These are phyloP conservation scores for Eucalyptus tenuipes DNA, from an alignment of 345 rosid genomes.

Conservation along the genomic window DNA sequence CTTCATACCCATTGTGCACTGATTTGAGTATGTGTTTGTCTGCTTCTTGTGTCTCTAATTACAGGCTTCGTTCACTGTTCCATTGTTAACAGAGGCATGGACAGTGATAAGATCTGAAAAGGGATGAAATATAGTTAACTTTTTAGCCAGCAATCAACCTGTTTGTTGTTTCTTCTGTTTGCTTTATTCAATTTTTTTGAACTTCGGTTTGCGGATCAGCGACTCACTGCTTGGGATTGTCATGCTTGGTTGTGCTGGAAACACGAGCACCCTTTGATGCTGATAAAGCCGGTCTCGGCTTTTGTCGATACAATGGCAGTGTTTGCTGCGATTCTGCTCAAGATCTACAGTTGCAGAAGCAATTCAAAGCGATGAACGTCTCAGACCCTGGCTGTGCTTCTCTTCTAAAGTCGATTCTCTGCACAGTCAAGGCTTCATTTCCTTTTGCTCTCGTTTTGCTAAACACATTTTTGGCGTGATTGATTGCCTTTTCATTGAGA, in stretches of 20 bases:
- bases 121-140: not conserved
- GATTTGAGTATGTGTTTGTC: conserved; percentile 18
- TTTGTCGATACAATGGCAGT: conserved; percentile 67
- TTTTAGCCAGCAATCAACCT: not conserved
- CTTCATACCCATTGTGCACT: conserved; percentile 17
- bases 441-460: not conserved
- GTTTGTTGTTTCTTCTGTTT: not conserved
- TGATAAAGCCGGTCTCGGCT: conserved; percentile 33
- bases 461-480: not conserved
- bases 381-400: conserved; percentile 57
- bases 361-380: conserved; percentile 58
- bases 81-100: not conserved
- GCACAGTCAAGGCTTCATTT: conserved; percentile 42
- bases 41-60: not conserved
- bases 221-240: not conserved
- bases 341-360: conserved; percentile 55
- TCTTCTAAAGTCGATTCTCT: conserved; percentile 56
- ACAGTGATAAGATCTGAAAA: not conserved
- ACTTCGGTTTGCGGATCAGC: not conserved
- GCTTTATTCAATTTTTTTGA: not conserved
- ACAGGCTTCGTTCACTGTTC: not conserved
- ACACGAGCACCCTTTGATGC: conserved; percentile 53
- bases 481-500: not conserved
- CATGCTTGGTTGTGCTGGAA: not conserved
- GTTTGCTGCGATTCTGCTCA: conserved; percentile 66